phyloP scores from a whole-genome alignment of 108 stramenopile genomes.

The Pseudonitzschia pungens region DNA sequence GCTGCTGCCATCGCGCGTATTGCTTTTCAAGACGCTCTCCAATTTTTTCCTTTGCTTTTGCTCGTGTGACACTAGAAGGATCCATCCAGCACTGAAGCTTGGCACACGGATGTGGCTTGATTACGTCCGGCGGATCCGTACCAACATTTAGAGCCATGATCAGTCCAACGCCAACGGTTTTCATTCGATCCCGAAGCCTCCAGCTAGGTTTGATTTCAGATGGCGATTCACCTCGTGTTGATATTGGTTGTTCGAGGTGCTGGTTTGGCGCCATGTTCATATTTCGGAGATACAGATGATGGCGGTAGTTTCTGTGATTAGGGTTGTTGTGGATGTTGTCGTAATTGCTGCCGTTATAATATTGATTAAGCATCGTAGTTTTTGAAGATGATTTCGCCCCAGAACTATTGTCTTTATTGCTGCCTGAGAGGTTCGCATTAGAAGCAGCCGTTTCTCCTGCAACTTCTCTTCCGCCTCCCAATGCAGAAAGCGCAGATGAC shows the following conservation, averaged over 20 bases:
- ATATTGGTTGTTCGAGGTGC: neutral
- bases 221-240: neutral
- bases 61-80: slow-evolving; percentile 64
- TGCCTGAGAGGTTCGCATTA: neutral
- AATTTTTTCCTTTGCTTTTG: slow-evolving; percentile 88
- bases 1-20: slow-evolving; percentile 87
- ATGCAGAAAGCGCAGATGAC: neutral
- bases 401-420: neutral
- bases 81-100: slow-evolving; percentile 96
- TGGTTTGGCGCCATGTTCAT: slow-evolving; percentile 1
- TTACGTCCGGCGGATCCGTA: slow-evolving; percentile 96
- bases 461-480: neutral
- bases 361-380: neutral
- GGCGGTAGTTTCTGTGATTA: slow-evolving; percentile 7
- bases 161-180: slow-evolving; percentile 91
- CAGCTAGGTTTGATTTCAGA: slow-evolving; percentile 63
- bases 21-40: slow-evolving; percentile 88
- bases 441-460: neutral
- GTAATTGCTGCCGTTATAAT: neutral
- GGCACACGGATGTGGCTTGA: slow-evolving; percentile 89
- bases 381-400: neutral
- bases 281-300: neutral
- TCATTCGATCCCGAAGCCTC: slow-evolving; percentile 93
- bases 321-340: neutral
- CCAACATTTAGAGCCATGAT: slow-evolving; percentile 90